Evolutionary conservation across 768 basidiomycete species (phyloP), one percentile per base, ranked within the genome.

Genomic region (Tricholoma terreum): DNA sequence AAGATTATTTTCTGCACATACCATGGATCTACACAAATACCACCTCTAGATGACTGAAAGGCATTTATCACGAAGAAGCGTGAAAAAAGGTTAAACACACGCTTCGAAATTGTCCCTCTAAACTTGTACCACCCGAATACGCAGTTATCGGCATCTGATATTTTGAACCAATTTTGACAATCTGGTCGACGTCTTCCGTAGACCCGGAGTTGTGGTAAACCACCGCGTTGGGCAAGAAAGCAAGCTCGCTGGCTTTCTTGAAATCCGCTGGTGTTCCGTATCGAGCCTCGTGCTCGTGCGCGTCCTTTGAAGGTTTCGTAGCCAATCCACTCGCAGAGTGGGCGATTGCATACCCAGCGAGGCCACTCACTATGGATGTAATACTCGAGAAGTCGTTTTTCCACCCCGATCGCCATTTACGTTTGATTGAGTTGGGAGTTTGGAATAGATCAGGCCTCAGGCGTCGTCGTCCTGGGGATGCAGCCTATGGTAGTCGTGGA

Each of bases 131-230:
- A n/a, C n/a, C n/a, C n/a, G n/a, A n/a, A n/a, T n/a, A n/a, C n/a
- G n/a, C n/a, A n/a, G n/a, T n/a, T n/a, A 95, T 71, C 0, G 94
- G 94, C 74, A 94, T 87, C 24, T 76, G 77, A 71, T 86, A 88
- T 69, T 86, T 86, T 35, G 78, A 80, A 2, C 92, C 89, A 46
- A 89, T 78, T 57, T 87, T 83, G 49, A 95, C 87, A 50, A 93
- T 80, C 62, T 82, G 79, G 38, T 87, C 86, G 1, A 96, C 91
- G 62, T 96, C 92, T 60, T 90, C 88, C 0, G 93, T 94, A 22
- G 77, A 81, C 15, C 70, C 63, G 0, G 87, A n/a, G n/a, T n/a
- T n/a, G n/a, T n/a, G 87, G 62, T 83, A 86, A 3, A 89, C 83
- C 0, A 89, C 79, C 5, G 87, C 84, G 40, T 78, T 83, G 49